A percentile compares a stretch with the other conserved stretches of the same genome.
Conservation (phyloP, 2,329 filamentous ascomycete genomes). For the Epichloe hybrida region DNA sequence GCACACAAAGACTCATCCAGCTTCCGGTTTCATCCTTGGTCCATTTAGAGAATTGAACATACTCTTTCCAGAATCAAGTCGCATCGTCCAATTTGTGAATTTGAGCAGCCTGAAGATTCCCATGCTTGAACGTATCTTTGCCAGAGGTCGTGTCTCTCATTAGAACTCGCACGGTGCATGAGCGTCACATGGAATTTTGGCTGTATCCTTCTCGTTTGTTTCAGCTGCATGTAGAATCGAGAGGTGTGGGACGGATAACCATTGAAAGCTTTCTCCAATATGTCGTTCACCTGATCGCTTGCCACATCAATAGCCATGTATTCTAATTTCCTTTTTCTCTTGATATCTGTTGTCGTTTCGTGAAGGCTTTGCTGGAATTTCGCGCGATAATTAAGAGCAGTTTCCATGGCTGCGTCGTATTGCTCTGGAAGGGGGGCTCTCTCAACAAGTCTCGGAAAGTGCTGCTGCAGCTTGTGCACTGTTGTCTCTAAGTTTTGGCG, state of each 20-base stretch:
- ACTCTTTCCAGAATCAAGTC: constrained; percentile 49
- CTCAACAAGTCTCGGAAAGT: constrained; percentile 64
- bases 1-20: neutral
- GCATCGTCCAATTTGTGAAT: constrained; percentile 43
- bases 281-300: constrained; percentile 27
- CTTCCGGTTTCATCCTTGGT: neutral
- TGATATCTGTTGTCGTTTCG: constrained; percentile 18
- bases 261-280: constrained; percentile 60
- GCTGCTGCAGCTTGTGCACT: constrained; percentile 55
- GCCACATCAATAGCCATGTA: constrained; percentile 42
- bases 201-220: constrained; percentile 63
- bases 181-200: constrained; percentile 86
- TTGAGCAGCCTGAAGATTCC: constrained; percentile 18
- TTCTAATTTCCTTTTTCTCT: constrained; percentile 38
- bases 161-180: constrained; percentile 60
- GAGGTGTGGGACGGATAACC: constrained; percentile 29
- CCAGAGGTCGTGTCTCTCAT: constrained; percentile 59
- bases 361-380: constrained; percentile 64
- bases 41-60: constrained; percentile 10
- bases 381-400: constrained; percentile 64
- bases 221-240: constrained; percentile 60
- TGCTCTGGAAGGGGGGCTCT: constrained; percentile 57
- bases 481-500: constrained; percentile 75
- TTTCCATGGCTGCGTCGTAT: constrained; percentile 66
- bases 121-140: constrained; percentile 53